Conservation (phyloP, 2,329 filamentous ascomycete genomes). For the Trichothecium roseum region DNA sequence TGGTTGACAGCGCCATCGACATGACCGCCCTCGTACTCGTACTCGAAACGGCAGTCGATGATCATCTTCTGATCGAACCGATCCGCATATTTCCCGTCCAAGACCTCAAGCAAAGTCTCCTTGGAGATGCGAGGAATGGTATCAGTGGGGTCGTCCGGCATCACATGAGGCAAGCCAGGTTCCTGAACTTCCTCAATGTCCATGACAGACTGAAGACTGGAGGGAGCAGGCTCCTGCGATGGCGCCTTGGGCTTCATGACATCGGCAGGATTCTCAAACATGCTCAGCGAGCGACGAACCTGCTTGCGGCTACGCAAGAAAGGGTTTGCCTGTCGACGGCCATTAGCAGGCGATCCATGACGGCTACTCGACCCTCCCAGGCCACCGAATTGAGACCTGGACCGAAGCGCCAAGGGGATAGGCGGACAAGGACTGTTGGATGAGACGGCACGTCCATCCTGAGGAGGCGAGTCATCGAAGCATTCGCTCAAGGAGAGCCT, state of each 20-base stretch:
- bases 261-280: constrained; percentile 91
- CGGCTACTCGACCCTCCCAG: constrained; percentile 35
- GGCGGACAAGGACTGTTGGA: constrained; percentile 47
- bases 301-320: constrained; percentile 73
- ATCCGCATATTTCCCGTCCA: constrained; percentile 73
- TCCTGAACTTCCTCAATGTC: constrained; percentile 70
- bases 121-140: constrained; percentile 79
- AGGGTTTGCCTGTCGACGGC: constrained; percentile 60
- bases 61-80: constrained; percentile 74
- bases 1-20: constrained; percentile 91
- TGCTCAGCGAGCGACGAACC: constrained; percentile 86
- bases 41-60: constrained; percentile 96
- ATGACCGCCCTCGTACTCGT: constrained; percentile 94
- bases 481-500: constrained; percentile 64
- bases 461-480: constrained; percentile 68
- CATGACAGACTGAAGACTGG: constrained; percentile 60
- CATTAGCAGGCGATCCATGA: constrained; percentile 63
- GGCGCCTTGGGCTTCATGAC: constrained; percentile 68
- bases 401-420: constrained; percentile 48
- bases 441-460: constrained; percentile 52
- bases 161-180: constrained; percentile 74
- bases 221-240: constrained; percentile 36
- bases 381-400: constrained; percentile 54
- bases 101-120: constrained; percentile 71
- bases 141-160: constrained; percentile 69